Conservation (phyloP, 75 land plant species). For the Ceratopteris richardii region DNA sequence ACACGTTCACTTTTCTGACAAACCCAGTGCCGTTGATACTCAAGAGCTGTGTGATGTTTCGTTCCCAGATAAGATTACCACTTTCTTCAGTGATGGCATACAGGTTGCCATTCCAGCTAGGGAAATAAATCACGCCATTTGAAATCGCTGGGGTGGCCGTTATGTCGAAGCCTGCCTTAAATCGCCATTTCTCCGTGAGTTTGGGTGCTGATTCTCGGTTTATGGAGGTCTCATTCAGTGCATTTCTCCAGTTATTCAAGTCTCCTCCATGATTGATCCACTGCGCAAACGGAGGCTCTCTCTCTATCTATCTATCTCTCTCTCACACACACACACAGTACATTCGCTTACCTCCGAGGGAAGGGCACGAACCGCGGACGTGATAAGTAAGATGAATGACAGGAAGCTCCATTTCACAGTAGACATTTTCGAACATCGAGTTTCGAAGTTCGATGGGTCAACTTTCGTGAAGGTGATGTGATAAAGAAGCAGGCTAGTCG, state of each 20-base stretch:
- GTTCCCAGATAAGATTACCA: conserved; percentile 25
- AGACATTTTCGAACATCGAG: no score
- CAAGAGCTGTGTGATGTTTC: conserved; percentile 17
- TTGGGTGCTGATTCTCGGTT: conserved; percentile 13
- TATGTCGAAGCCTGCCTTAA: conserved; percentile 10
- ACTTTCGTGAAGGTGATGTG: no score
- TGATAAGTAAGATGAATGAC: no score
- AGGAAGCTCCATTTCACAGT: no score
- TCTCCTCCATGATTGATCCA: conserved; percentile 46
- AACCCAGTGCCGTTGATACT: no score
- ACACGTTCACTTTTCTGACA: conserved; percentile 1
- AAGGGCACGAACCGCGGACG: no score
- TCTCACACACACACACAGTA: no score
- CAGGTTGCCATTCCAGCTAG: conserved; percentile 34
- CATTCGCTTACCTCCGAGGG: no score
- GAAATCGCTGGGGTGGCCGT: conserved; percentile 33
- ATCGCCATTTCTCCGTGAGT: conserved; percentile 24
- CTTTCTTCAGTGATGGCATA: conserved; percentile 18
- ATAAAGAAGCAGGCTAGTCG: no score
- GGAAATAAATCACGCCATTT: conserved; percentile 28
- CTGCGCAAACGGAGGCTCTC: not conserved
- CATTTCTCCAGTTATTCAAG: conserved; percentile 24
- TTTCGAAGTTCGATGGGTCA: no score
- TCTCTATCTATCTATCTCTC: no score
- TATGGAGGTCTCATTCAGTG: conserved; percentile 11